A percentile compares a stretch with the other conserved stretches of the same genome.
Conservation (phyloP, 495 filamentous ascomycete genomes). For the Penicillium desertorum region DNA sequence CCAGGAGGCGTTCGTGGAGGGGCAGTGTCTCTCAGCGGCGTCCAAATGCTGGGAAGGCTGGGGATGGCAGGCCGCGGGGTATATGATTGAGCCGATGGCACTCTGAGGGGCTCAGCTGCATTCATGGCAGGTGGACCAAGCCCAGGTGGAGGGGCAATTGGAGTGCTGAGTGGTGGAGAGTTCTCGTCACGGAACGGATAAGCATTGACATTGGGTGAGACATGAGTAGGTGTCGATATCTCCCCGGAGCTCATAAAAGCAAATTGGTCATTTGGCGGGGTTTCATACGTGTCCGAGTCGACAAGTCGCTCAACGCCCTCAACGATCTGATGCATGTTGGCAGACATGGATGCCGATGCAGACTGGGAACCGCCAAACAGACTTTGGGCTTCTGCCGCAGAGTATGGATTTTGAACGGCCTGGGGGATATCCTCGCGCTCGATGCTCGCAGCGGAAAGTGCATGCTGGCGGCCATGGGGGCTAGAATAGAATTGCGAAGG, state of each 20-base stretch:
- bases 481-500: constrained; percentile 50
- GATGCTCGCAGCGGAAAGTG: constrained; percentile 41
- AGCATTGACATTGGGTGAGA: constrained; percentile 23
- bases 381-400: constrained; percentile 38
- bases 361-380: constrained; percentile 48
- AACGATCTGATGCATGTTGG: constrained; percentile 61
- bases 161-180: constrained; percentile 26
- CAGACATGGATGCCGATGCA: constrained; percentile 47
- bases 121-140: constrained; percentile 34
- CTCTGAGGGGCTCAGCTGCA: constrained; percentile 25
- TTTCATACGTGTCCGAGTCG: constrained; percentile 53
- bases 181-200: constrained; percentile 29
- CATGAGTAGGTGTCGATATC: constrained; percentile 32
- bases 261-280: constrained; percentile 35
- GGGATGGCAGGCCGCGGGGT: constrained; percentile 37
- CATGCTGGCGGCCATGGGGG: constrained; percentile 39
- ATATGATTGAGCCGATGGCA: constrained; percentile 37
- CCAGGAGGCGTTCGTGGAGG: constrained; percentile 40
- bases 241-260: constrained; percentile 25
- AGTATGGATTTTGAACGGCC: constrained; percentile 29
- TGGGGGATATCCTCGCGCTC: constrained; percentile 48
- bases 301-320: constrained; percentile 60
- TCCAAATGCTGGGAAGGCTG: constrained; percentile 50
- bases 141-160: constrained; percentile 40
- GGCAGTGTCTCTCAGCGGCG: constrained; percentile 31